These are phyloP conservation scores for Magnusiomyces suaveolens DNA, from an alignment of 1,139 yeast genomes.

Conservation along the genomic window DNA sequence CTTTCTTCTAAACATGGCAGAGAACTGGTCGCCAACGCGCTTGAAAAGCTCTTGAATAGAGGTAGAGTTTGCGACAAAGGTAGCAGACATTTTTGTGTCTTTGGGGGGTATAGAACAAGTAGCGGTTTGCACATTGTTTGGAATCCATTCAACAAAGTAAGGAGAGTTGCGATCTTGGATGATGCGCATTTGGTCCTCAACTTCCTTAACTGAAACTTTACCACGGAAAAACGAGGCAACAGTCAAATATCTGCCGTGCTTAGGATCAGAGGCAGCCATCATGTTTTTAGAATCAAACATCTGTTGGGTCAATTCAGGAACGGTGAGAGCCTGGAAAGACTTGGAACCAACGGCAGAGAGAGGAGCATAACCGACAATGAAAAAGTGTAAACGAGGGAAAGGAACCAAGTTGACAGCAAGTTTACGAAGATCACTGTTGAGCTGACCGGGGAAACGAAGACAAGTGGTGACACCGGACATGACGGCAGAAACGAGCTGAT, in stretches of 20 bases:
- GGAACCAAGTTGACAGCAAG: slow-evolving; percentile 90
- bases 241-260: slow-evolving; percentile 85
- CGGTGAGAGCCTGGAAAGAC: slow-evolving; percentile 74
- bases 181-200: slow-evolving; percentile 84
- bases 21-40: slow-evolving; percentile 82
- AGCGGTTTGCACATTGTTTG: slow-evolving; percentile 90
- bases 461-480: slow-evolving; percentile 90
- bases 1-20: slow-evolving; percentile 86
- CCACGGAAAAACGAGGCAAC: slow-evolving; percentile 93
- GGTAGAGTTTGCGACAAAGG: slow-evolving; percentile 86
- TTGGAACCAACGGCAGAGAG: slow-evolving; percentile 63
- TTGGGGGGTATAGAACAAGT: slow-evolving; percentile 85
- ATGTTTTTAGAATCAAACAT: slow-evolving; percentile 84
- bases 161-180: slow-evolving; percentile 74
- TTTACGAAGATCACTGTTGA: slow-evolving; percentile 83
- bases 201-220: slow-evolving; percentile 83
- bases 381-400: slow-evolving; percentile 88
- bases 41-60: slow-evolving; percentile 84
- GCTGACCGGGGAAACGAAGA: slow-evolving; percentile 87
- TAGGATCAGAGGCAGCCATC: slow-evolving; percentile 94
- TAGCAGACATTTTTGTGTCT: slow-evolving; percentile 80
- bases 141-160: slow-evolving; percentile 92
- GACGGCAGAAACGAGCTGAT: slow-evolving; percentile 73
- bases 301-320: slow-evolving; percentile 87
- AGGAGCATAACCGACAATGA: slow-evolving; percentile 92